phyloP scores from a whole-genome alignment of 768 basidiomycete species.

The Boletus reticuloceps region DNA sequence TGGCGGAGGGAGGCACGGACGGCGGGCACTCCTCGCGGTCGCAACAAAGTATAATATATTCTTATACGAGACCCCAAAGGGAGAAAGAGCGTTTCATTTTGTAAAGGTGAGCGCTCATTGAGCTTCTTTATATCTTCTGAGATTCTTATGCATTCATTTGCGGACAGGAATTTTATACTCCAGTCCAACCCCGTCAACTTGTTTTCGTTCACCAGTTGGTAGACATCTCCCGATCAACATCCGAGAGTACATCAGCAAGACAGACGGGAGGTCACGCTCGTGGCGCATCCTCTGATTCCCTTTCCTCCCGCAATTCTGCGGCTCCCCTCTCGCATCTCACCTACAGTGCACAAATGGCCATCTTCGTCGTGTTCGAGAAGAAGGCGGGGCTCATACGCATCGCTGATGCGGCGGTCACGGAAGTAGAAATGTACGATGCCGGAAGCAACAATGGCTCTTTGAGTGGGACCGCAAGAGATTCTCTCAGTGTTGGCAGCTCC shows the following conservation, averaged over 20 bases:
- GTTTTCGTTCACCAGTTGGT: slow-evolving; percentile 70
- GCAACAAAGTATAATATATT: slow-evolving; percentile 72
- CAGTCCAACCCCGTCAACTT: slow-evolving; percentile 61
- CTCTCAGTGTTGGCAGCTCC: slow-evolving; percentile 22
- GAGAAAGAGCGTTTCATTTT: slow-evolving; percentile 79
- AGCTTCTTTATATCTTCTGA: neutral
- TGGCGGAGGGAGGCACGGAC: slow-evolving; percentile 46
- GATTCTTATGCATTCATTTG: neutral
- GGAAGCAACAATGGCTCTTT: slow-evolving; percentile 7
- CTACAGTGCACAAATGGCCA: slow-evolving; percentile 69
- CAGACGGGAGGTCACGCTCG: slow-evolving; percentile 38
- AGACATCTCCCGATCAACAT: slow-evolving; percentile 45
- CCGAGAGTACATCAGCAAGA: slow-evolving; percentile 36
- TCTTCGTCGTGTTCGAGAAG: slow-evolving; percentile 87
- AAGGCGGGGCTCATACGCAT: slow-evolving; percentile 83
- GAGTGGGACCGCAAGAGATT: slow-evolving; percentile 16
- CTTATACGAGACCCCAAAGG: slow-evolving; percentile 78
- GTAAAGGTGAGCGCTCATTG: slow-evolving; percentile 50
- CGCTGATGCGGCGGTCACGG: slow-evolving; percentile 76
- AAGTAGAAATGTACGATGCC: slow-evolving; percentile 60
- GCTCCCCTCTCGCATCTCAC: slow-evolving; percentile 34
- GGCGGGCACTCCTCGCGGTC: slow-evolving; percentile 60
- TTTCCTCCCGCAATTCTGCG: slow-evolving; percentile 30
- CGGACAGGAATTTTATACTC: slow-evolving; percentile 81
- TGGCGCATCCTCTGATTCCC: slow-evolving; percentile 39